These are phyloP conservation scores for Persicaria maculosa DNA, from an alignment of 148 eudicot species.

Conservation along the genomic window DNA sequence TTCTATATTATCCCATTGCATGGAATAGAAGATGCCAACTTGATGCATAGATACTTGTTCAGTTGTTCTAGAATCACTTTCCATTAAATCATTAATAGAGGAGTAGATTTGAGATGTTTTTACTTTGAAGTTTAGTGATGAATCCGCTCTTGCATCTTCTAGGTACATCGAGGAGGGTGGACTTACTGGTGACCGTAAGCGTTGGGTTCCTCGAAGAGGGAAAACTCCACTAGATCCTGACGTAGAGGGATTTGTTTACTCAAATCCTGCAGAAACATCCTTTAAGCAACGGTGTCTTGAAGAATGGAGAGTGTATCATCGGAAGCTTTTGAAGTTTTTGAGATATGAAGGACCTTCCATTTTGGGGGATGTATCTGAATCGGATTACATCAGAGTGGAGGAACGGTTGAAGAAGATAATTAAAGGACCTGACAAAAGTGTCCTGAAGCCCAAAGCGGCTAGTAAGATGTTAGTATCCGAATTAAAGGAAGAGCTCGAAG, in stretches of 20 bases:
- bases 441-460: constrained; percentile 91
- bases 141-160: constrained; percentile 16
- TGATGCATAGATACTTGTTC: neutral
- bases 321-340: constrained; percentile 66
- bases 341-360: constrained; percentile 65
- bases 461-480: constrained; percentile 97
- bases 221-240: constrained; percentile 96
- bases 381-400: constrained; percentile 72
- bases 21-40: neutral
- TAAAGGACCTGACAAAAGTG: constrained; percentile 72
- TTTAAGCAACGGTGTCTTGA: constrained; percentile 89
- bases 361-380: constrained; percentile 66
- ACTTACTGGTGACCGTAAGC: constrained; percentile 92
- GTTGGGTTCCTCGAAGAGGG: constrained; percentile 98
- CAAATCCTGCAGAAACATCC: constrained; percentile 80
- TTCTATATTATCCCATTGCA: too few relatives aligned
- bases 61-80: neutral
- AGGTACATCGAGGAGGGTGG: constrained; percentile 94
- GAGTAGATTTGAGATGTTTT: neutral
- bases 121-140: neutral
- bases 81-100: neutral
- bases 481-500: constrained; percentile 90
- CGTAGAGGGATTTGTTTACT: constrained; percentile 71
- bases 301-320: constrained; percentile 59
- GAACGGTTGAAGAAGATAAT: constrained; percentile 75